Conservation (phyloP, 1,139 yeast genomes). For the Geotrichum phurueaensis region DNA sequence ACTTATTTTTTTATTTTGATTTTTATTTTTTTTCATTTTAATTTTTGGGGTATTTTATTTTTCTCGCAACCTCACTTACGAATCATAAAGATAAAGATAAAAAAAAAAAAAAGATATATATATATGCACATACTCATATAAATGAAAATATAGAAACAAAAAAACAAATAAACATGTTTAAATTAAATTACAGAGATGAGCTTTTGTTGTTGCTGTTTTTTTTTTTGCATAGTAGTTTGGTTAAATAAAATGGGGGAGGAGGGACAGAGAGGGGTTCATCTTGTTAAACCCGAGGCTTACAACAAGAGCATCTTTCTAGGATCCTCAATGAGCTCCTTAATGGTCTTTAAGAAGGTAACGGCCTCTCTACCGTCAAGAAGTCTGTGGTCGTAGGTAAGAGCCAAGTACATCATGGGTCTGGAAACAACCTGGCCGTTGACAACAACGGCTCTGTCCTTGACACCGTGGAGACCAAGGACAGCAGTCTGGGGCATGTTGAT, state of each 20-base stretch:
- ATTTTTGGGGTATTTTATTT: background rate
- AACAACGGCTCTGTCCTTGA: conserved; percentile 95
- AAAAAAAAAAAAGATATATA: background rate
- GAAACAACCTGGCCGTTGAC: conserved; percentile 93
- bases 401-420: conserved; percentile 99
- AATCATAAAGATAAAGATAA: background rate
- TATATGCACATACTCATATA: too few species aligned
- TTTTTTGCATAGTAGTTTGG: background rate
- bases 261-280: background rate
- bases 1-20: too few species aligned
- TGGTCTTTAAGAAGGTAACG: conserved; percentile 90
- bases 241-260: background rate
- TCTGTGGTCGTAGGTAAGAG: conserved; percentile 97
- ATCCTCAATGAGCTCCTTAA: conserved; percentile 96
- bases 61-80: background rate
- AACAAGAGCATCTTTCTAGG: conserved; percentile 95
- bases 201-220: background rate
- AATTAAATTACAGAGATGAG: background rate
- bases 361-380: conserved; percentile 99
- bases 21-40: too few species aligned
- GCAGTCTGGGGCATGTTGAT: conserved; percentile 98
- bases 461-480: conserved; percentile 95
- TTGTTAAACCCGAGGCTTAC: conserved; percentile 30
- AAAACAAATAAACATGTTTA: background rate
- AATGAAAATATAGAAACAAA: too few species aligned